Evolutionary conservation across 2,329 filamentous ascomycete species (phyloP), one percentile per base, ranked within the genome.

Genomic region (Pseudogymnoascus sp.): DNA sequence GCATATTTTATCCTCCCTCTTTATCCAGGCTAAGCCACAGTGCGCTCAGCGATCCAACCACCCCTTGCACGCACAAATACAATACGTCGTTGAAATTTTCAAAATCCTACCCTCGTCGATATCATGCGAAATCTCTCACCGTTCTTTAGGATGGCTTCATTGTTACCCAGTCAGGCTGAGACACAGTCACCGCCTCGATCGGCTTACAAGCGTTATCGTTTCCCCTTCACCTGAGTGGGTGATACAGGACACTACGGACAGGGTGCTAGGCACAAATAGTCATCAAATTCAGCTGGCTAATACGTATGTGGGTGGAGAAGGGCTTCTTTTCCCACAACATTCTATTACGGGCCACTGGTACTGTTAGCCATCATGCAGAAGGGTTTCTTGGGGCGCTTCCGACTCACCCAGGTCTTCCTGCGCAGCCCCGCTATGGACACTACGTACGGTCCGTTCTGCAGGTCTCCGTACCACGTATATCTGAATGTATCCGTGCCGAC

Each of bases 101-200:
- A 35, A 33, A 55, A 55, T 35, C 49, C 16, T 55, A 33, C 49
- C 49, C 49, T 55, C 49, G 28, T 55, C 49, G 28, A 55, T 33
- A 35, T 55, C 49, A 55, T 33, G 49, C 49, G 49, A 55, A 35
- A 55, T 12, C 49, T 55, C 49, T 55, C 49, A 55, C 49, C 49
- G 49, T 55, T 55, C 28, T 55, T 55, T 55, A 6, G 25, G 49
- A 55, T 55, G 25, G 28, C 49, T 55, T 55, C 49, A 55, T 55
- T 55, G 49, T 55, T 55, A 55, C 49, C 49, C 49, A 55, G 49
- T 55, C 49, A 55, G 49, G 49, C 16, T 55, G 49, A 33, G 49
- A 55, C 49, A 55, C 49, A 55, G 49, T 55, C 49, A 55, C 49
- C 49, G 49, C 49, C 28, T 55, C 49, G 49, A 55, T 55, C 49